Base-by-base conservation (phyloP, 2,329 filamentous ascomycete species). In the Tolypocladium tropicale region DNA sequence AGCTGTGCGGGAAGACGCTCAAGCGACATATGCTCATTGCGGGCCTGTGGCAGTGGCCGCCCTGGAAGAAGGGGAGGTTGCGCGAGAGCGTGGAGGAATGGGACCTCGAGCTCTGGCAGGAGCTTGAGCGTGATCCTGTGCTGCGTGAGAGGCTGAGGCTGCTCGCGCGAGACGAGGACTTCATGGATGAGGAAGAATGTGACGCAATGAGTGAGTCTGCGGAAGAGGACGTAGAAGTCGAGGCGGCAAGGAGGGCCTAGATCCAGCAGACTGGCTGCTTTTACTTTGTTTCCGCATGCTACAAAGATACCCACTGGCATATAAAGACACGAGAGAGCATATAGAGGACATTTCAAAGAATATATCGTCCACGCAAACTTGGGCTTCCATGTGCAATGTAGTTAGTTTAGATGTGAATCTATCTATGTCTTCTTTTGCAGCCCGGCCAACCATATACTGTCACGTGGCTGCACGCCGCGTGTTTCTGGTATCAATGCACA, bases 91-190 rank as follows among this genome's bases (percentile, higher is more conserved):
- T 73, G 6, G 77, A 80, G 57, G 76, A 81, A 54, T 78, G 78
- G 75, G 73, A 78, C 16, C 63, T 82, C 4, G 77, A 78, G 62
- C 64, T 82, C 6, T 83, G 80, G 80, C 80, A 83, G 65, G 79
- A 83, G 64, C 66, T 83, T 59, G 80, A 83, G 66, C 73, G 76
- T 64, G 76, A 83, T 52, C 72, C 76, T 2, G 67, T 59, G 0
- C 70, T 82, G 9, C 68, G 65, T 48, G 71, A 73, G 58, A 69
- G 73, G 34, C 61, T 83, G 46, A 69, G 65, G 53, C 65, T 65
- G 58, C 70, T 80, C 59, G 72, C 73, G 43, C 63, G 67, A 18
- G 69, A 72, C 52, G 70, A 71, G 34, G 62, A 60, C 1, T 56
- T 63, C 2, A 63, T 64, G n/a, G 62, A 61, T 7, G 64, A 64